These are phyloP conservation scores for Diutina mesorugosa DNA, from an alignment of 1,139 yeast species.

Conservation along the genomic window DNA sequence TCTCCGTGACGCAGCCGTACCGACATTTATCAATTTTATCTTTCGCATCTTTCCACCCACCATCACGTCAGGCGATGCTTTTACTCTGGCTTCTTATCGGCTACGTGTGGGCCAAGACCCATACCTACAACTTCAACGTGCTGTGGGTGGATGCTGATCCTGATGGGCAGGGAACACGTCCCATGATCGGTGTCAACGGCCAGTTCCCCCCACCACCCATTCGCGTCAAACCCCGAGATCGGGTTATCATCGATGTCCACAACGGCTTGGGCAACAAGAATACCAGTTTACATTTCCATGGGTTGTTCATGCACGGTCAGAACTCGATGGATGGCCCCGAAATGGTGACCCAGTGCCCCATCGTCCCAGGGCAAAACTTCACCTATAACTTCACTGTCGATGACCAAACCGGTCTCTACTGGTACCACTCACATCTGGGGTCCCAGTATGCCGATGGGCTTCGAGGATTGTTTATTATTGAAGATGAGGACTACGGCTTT, in stretches of 20 bases:
- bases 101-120: constrained; percentile 15
- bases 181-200: constrained; percentile 55
- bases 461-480: constrained; percentile 70
- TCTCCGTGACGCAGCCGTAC: not conserved
- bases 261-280: constrained; percentile 42
- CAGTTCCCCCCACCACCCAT: constrained; percentile 67
- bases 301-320: constrained; percentile 68
- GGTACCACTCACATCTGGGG: constrained; percentile 89
- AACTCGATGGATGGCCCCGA: constrained; percentile 83
- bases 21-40: not conserved
- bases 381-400: constrained; percentile 69
- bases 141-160: constrained; percentile 49
- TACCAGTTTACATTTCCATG: constrained; percentile 80
- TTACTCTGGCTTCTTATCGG: not conserved
- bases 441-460: constrained; percentile 90
- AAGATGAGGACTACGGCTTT: constrained; percentile 41
- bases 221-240: constrained; percentile 50
- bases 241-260: constrained; percentile 42
- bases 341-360: constrained; percentile 75
- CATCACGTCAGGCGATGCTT: not conserved
- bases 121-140: constrained; percentile 38
- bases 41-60: not conserved
- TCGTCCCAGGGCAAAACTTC: constrained; percentile 58
- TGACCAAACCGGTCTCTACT: constrained; percentile 72
- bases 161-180: constrained; percentile 40